Percentiles rank a stretch among this genome's conserved stretches.
Evolutionary conservation across 1,284 basidiomycete genomes (phyloP).

Genomic region (Uromyces viciae-fabae): DNA sequence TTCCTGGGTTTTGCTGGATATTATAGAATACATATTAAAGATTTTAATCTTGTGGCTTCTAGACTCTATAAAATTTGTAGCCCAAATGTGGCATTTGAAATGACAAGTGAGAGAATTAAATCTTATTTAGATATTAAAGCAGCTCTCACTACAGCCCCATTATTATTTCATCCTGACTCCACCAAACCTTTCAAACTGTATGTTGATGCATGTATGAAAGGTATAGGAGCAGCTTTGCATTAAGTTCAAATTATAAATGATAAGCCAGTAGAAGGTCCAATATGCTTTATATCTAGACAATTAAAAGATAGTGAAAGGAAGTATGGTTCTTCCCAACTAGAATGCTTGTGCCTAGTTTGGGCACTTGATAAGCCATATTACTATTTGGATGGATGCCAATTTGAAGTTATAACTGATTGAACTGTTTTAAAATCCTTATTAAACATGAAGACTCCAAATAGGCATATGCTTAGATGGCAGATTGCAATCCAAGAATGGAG

Average conservation of each 20-base stretch:
- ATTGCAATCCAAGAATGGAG: background rate
- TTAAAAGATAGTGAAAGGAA: background rate
- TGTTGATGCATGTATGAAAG: background rate
- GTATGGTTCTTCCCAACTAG: background rate
- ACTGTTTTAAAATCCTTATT: background rate
- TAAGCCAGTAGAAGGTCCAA: background rate
- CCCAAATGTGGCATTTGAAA: background rate
- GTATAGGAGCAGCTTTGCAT: background rate
- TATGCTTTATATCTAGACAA: background rate
- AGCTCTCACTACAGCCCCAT: background rate
- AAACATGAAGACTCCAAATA: constrained; percentile 9
- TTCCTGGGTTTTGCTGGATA: constrained; percentile 12
- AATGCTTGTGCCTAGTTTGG: constrained; percentile 16
- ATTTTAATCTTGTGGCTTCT: background rate
- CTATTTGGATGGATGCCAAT: background rate
- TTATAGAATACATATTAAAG: constrained; percentile 2
- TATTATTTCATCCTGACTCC: background rate
- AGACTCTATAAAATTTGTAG: background rate
- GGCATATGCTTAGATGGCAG: background rate
- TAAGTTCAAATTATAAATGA: background rate
- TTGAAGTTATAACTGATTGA: constrained; percentile 10
- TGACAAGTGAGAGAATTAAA: background rate
- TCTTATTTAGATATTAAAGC: background rate
- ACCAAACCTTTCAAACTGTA: background rate
- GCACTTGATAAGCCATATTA: background rate